These are phyloP conservation scores for Colletotrichum acutatum DNA, from an alignment of 2,329 filamentous ascomycete genomes.

Conservation along the genomic window DNA sequence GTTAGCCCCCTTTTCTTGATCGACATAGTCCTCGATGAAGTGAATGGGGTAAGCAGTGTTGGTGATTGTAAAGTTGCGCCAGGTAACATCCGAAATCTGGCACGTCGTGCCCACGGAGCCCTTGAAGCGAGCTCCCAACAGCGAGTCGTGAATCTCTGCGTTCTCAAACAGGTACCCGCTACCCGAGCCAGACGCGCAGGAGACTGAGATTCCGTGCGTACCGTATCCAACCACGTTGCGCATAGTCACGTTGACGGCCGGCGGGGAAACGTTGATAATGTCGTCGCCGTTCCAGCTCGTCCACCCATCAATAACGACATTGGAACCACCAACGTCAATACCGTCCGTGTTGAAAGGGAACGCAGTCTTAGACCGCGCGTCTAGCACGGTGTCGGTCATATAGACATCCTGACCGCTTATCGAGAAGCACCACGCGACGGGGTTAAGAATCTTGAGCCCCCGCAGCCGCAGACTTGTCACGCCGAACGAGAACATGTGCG, in stretches of 20 bases:
- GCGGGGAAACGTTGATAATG: conserved; percentile 19
- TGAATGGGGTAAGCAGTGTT: conserved; percentile 22
- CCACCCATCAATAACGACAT: conserved; percentile 19
- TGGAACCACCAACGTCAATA: conserved; percentile 11
- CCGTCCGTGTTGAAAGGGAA: conserved; percentile 28
- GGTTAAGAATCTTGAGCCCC: conserved; percentile 16
- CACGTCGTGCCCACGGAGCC: conserved; percentile 20
- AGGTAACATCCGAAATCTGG: conserved; percentile 17
- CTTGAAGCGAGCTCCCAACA: conserved; percentile 21
- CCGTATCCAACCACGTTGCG: conserved; percentile 17
- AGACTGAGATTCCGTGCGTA: conserved; percentile 18
- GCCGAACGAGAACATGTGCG: conserved; percentile 22
- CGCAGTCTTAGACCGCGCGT: not conserved
- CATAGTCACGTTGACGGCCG: conserved; percentile 21
- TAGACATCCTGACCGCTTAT: conserved; percentile 20
- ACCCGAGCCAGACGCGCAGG: conserved; percentile 1
- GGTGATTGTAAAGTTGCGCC: conserved; percentile 24
- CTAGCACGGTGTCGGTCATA: conserved; percentile 26
- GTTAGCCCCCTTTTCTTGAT: conserved; percentile 18
- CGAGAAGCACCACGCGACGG: conserved; percentile 21
- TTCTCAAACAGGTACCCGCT: conserved; percentile 21
- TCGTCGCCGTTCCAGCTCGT: conserved; percentile 24
- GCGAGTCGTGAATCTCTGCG: conserved; percentile 12
- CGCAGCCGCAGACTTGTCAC: conserved; percentile 8
- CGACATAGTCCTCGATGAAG: conserved; percentile 28